These are phyloP conservation scores for Thraustotheca clavata DNA, from an alignment of 352 stramenopile species.

Conservation along the genomic window DNA sequence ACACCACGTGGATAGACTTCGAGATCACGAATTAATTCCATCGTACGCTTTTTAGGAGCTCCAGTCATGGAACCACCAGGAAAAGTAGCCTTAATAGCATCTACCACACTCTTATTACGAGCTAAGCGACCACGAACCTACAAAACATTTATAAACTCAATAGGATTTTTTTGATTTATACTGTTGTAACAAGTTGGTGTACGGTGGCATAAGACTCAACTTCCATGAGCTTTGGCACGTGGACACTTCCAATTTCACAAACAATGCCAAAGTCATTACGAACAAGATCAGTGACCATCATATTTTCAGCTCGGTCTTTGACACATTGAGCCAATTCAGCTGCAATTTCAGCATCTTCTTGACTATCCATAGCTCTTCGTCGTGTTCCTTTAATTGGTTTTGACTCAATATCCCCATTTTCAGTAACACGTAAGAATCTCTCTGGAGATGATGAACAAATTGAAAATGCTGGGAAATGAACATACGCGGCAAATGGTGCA, in stretches of 20 bases:
- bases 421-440: conserved; percentile 83
- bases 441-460: conserved; percentile 96
- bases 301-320: conserved; percentile 95
- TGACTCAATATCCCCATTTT: conserved; percentile 84
- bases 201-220: conserved; percentile 96
- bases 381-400: conserved; percentile 97
- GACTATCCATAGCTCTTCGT: conserved; percentile 30
- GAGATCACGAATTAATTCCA: conserved; percentile 92
- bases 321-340: conserved; percentile 68
- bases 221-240: conserved; percentile 90
- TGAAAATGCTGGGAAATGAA: conserved; percentile 52
- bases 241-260: conserved; percentile 84
- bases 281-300: conserved; percentile 98
- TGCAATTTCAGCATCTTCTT: conserved; percentile 53
- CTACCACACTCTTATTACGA: conserved; percentile 54
- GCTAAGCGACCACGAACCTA: conserved; percentile 62
- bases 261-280: conserved; percentile 94
- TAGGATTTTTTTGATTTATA: not conserved
- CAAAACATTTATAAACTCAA: not conserved
- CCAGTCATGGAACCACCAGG: conserved; percentile 97
- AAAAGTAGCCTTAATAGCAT: conserved; percentile 93
- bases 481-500: conserved; percentile 91
- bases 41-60: conserved; percentile 94
- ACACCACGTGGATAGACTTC: conserved; percentile 85
- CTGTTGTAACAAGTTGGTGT: conserved; percentile 96